Evolutionary conservation across 176 grass and related monocot species (phyloP), one percentile per base, ranked within the genome.

Genomic region (Zoysia pacifica): DNA sequence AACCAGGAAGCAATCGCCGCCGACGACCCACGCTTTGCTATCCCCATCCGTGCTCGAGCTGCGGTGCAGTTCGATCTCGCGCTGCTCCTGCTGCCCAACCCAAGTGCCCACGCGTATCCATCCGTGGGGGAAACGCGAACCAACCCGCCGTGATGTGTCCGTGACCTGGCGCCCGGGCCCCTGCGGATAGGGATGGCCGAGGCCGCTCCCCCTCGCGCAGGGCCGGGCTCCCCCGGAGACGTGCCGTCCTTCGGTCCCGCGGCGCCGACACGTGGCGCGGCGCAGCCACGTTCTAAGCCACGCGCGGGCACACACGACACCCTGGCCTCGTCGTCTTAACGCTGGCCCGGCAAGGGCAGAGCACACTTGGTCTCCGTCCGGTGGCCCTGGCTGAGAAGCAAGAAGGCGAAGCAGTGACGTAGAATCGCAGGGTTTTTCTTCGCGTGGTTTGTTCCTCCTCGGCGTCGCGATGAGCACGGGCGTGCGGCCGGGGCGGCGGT

Each of bases 191-290:
- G 45, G 72, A 60, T 50, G 63, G 75, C 12, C 20, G 15, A 62
- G 70, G 0, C 0, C 1, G 37, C 37, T 51, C 0, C 0, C 28
- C 0, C 54, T 19, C 38, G 11, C 53, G 77, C 64, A 67, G 54
- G 76, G 63, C 12, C 13, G 70, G 28, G 28, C 28, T 28, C 28
- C 28, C 28, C 28, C 46, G 62, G 58, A 83, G 72, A 94, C 91
- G 88, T 94, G 91, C 91, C 91, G 81, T 80, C 68, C 76, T 19
- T 15, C 5, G 76, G 61, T 20, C 45, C 61, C 48, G 11, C 41
- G 48, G 55, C 80, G n/a, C 72, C 73, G 61, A 62, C 86, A 89
- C 91, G 88, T 94, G 91, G 83, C 86, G 59, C 54, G 62, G 62
- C 80, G 48, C 72, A 11, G 15, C 81, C 81, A 81, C 68, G 61